phyloP scores from a whole-genome alignment of 192 early-diverging fungal species.

The Radiomyces spectabilis region DNA sequence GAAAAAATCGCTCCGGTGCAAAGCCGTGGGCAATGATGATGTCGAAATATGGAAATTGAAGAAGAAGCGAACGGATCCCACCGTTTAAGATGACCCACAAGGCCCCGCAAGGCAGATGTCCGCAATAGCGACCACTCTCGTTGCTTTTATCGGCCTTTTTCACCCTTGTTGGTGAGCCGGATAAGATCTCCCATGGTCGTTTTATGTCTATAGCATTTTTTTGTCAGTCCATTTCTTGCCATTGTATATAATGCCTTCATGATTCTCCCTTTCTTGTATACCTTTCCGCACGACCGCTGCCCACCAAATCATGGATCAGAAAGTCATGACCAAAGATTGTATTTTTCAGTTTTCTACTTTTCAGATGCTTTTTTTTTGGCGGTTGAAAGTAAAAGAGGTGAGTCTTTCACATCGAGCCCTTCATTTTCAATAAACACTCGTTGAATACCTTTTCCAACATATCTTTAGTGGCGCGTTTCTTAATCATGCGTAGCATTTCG shows the following conservation, averaged over 20 bases:
- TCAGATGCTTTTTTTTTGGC: too few species aligned
- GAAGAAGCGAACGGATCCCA: constrained; percentile 5
- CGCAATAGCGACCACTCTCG: too few species aligned
- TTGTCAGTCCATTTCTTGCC: background rate
- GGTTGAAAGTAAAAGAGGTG: background rate
- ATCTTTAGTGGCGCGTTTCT: constrained; percentile 33
- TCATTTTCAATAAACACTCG: background rate
- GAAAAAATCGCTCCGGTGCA: constrained; percentile 4
- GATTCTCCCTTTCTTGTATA: background rate
- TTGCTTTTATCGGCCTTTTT: constrained; percentile 24
- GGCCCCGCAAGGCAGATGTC: too few species aligned
- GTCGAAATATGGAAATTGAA: constrained; percentile 28
- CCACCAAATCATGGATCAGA: constrained; percentile 38
- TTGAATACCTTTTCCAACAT: constrained; percentile 30
- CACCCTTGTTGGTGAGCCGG: constrained; percentile 36
- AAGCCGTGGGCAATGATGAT: constrained; percentile 10
- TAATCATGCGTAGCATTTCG: constrained; percentile 35
- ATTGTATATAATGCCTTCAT: background rate
- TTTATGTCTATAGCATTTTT: constrained; percentile 4
- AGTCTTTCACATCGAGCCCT: background rate
- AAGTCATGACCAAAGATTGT: constrained; percentile 34
- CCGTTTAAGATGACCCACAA: too few species aligned
- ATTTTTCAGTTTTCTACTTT: constrained; percentile 27
- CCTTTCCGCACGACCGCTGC: constrained; percentile 43
- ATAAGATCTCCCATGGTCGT: constrained; percentile 39